A percentile compares a stretch with the other conserved stretches of the same genome.
Evolutionary conservation across 257 asterid species (phyloP).

Genomic region (Petunia secreta): DNA sequence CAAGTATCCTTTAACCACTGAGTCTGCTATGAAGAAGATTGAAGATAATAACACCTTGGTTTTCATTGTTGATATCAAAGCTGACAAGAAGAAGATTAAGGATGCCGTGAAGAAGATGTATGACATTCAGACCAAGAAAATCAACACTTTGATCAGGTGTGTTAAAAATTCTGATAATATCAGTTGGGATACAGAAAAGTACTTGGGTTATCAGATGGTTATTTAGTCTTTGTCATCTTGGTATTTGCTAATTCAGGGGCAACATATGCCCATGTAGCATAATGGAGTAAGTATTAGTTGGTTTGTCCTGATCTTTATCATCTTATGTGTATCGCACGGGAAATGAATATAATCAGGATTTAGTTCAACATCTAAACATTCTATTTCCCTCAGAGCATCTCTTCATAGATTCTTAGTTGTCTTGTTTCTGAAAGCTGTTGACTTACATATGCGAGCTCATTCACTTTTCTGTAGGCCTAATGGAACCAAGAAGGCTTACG

Average conservation of each 20-base stretch:
- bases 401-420: not conserved
- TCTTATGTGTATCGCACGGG: not conserved
- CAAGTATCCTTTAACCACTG: conserved; percentile 38
- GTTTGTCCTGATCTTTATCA: not conserved
- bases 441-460: not conserved
- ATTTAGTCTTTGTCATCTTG: not conserved
- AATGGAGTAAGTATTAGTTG: not conserved
- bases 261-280: not conserved
- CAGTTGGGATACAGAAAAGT: not conserved
- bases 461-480: conserved; percentile 22
- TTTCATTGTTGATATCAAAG: conserved; percentile 39
- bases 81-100: conserved; percentile 40
- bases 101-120: conserved; percentile 38
- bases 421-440: not conserved
- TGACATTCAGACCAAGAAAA: conserved; percentile 41
- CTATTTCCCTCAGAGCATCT: not conserved
- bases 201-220: not conserved
- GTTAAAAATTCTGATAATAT: not conserved
- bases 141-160: conserved; percentile 41
- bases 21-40: conserved; percentile 41
- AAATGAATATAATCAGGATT: not conserved
- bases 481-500: conserved; percentile 37
- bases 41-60: conserved; percentile 42
- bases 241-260: not conserved
- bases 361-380: not conserved